Conservation (phyloP, 2,329 filamentous ascomycete species). For the Laburnicola sp. region DNA sequence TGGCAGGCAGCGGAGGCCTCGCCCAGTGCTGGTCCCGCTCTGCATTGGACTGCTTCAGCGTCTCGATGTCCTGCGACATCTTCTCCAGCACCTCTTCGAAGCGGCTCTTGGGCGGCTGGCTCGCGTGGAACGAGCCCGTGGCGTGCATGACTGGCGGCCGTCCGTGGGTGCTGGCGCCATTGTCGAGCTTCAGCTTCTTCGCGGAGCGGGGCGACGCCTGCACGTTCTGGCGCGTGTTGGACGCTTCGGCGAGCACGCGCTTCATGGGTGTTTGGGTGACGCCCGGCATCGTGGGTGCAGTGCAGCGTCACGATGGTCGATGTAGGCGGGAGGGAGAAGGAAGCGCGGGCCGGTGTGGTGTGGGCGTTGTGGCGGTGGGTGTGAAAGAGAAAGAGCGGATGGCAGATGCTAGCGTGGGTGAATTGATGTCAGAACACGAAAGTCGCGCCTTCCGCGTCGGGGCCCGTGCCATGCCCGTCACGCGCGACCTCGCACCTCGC, state of each 20-base stretch:
- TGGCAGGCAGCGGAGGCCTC: conserved; percentile 59
- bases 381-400: conserved; percentile 16
- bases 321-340: background rate
- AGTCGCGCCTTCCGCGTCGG: conserved; percentile 36
- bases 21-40: conserved; percentile 96
- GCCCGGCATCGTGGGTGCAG: conserved; percentile 35
- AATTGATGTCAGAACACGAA: conserved; percentile 32
- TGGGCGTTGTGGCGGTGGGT: too few species aligned
- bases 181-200: conserved; percentile 85
- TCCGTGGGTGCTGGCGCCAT: conserved; percentile 59
- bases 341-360: conserved; percentile 5
- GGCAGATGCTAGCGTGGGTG: conserved; percentile 26
- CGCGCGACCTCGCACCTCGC: conserved; percentile 28
- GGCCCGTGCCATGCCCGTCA: conserved; percentile 28
- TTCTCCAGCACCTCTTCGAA: conserved; percentile 98
- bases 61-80: conserved; percentile 88
- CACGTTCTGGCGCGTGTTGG: conserved; percentile 50
- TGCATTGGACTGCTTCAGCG: conserved; percentile 80
- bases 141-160: conserved; percentile 65
- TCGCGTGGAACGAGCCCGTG: conserved; percentile 59
- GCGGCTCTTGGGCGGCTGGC: conserved; percentile 84
- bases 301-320: conserved; percentile 4
- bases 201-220: conserved; percentile 54
- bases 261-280: conserved; percentile 47
- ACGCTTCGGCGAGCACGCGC: conserved; percentile 52